Conservation (phyloP, 768 basidiomycete genomes). For the Pleurotus salmoneostramineus region DNA sequence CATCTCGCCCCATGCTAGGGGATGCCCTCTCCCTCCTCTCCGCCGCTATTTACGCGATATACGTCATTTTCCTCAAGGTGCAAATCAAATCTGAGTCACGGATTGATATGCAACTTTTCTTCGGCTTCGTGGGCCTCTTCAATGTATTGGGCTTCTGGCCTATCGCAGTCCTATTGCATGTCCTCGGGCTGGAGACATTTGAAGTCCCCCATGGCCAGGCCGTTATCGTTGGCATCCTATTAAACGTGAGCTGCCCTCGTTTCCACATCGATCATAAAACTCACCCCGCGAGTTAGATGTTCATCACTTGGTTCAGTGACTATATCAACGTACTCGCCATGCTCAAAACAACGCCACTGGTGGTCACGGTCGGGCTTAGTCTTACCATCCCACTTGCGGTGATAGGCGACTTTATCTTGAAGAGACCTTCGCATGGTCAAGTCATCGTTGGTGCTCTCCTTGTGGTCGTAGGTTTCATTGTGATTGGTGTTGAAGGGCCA, state of each 20-base stretch:
- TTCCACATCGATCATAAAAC: background rate
- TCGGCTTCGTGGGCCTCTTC: constrained; percentile 90
- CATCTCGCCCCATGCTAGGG: constrained; percentile 51
- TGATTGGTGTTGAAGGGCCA: constrained; percentile 52
- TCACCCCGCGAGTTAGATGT: too few relatives aligned
- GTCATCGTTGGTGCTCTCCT: constrained; percentile 73
- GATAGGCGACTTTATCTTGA: constrained; percentile 69
- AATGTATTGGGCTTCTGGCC: constrained; percentile 78
- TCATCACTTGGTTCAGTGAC: constrained; percentile 79
- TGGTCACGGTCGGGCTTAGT: constrained; percentile 89
- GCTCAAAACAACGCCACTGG: constrained; percentile 94
- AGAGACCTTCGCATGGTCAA: constrained; percentile 50
- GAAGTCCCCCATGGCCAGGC: constrained; percentile 57
- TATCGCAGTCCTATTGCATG: constrained; percentile 71
- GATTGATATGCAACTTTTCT: constrained; percentile 92
- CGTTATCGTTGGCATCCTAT: constrained; percentile 25
- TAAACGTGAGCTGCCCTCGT: constrained; percentile 27
- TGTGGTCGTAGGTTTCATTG: constrained; percentile 75
- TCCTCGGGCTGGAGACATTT: constrained; percentile 67
- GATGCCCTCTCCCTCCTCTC: constrained; percentile 85
- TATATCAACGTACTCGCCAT: constrained; percentile 86
- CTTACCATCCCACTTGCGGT: constrained; percentile 93
- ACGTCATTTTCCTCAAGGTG: constrained; percentile 88
- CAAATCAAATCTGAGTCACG: constrained; percentile 77
- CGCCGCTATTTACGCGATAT: constrained; percentile 83